Evolutionary conservation across 202 grass and related monocot genomes (phyloP).

Genomic region (Saccharum hybrid): DNA sequence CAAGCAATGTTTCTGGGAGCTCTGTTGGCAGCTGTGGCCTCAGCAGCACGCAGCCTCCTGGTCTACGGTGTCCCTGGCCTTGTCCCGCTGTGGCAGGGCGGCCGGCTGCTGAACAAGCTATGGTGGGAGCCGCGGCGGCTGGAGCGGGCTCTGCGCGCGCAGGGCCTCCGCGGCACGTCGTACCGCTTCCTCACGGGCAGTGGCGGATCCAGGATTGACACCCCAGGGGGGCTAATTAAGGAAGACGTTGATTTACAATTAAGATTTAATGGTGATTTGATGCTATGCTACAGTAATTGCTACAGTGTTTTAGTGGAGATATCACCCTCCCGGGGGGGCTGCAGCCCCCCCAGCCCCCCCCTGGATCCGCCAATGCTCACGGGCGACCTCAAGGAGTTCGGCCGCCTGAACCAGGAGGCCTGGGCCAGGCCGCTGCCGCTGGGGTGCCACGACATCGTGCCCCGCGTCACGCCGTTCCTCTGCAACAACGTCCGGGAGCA

Average conservation of each 20-base stretch:
- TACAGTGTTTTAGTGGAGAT: no score
- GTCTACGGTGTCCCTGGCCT: slow-evolving; percentile 32
- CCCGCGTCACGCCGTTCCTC: slow-evolving; percentile 55
- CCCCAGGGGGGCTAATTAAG: no score
- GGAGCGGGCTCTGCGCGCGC: slow-evolving; percentile 53
- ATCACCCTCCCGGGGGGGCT: no score
- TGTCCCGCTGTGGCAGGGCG: slow-evolving; percentile 45
- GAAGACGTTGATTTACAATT: no score
- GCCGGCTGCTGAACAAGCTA: slow-evolving; percentile 39
- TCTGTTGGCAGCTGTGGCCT: slow-evolving; percentile 11
- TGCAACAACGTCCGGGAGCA: slow-evolving; percentile 38
- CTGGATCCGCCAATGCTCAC: no score
- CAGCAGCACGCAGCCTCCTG: slow-evolving; percentile 45
- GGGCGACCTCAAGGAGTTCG: slow-evolving; percentile 59
- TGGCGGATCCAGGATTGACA: no score
- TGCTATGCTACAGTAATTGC: no score
- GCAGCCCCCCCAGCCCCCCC: no score
- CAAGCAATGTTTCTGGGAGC: slow-evolving; percentile 33
- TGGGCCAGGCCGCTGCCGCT: slow-evolving; percentile 58
- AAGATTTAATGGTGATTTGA: no score
- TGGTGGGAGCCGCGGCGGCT: slow-evolving; percentile 65
- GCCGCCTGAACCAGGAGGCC: slow-evolving; percentile 48
- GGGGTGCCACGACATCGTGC: slow-evolving; percentile 63
- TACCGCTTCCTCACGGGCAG: slow-evolving; percentile 57
- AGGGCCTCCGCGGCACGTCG: slow-evolving; percentile 59